Evolutionary conservation across 139 green algal genomes (phyloP), one percentile per base, ranked within the genome.

Genomic region (Coelastrella sp.): DNA sequence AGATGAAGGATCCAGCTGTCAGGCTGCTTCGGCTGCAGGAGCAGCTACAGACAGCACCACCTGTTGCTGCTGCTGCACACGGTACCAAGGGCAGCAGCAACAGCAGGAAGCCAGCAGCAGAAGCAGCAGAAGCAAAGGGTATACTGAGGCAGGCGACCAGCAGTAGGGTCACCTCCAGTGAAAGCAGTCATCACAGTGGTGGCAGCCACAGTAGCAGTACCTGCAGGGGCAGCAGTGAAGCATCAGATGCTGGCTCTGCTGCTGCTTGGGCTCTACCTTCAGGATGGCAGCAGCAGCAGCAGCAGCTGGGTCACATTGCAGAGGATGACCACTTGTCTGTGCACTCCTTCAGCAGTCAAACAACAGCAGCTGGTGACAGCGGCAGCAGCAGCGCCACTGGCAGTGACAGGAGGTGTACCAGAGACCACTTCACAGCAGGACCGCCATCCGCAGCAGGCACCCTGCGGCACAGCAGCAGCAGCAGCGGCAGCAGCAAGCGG

Each of bases 21-120:
- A 88, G 89, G 65, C 73, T 92, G 59, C 49, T 75, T 1, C 84
- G 75, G 60, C 68, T 91, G 87, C 92, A 93, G 49, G 58, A 85
- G 60, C 78, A 76, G 78, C 59, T 72, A 61, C n/a, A 84, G 17
- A 24, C 15, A 24, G 68, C 78, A 68, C 56, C 78, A 66, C 6
- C 76, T 24, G 76, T 61, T 25, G 59, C 80, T 73, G 57, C n/a
- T 85, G 80, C 15, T 6, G 20, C 25, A 7, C 15, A 58, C 19
- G 27, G 80, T 22, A 85, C 7, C 58, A 85, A 8, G 25, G 58
- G 75, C 80, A 72, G 19, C 22, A 85, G 58, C 78, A 66, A 49
- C 63, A 70, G 63, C 63, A 70, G 63, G 63, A 70, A 70, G 19
- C 68, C 24, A 27, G 49, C 78, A 76, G 82, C 82, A 78, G 63